Evolutionary conservation across 176 grass and related monocot species (phyloP).

Genomic region (Carex littledalei): DNA sequence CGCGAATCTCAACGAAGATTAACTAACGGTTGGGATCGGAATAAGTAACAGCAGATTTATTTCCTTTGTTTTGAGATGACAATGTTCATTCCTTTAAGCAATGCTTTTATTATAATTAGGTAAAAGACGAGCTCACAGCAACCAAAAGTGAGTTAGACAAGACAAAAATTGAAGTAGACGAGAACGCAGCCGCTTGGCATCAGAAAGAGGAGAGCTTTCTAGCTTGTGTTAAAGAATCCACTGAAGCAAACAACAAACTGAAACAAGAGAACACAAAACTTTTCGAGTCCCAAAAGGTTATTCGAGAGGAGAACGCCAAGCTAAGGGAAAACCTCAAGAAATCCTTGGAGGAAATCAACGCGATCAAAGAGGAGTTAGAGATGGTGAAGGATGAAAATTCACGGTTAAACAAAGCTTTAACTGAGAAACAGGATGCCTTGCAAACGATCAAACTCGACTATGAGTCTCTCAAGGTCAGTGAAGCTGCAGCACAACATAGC

Average conservation of each 20-base stretch:
- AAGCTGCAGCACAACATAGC: constrained; percentile 59
- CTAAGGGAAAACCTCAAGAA: constrained; percentile 84
- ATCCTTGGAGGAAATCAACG: constrained; percentile 54
- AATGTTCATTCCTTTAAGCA: background rate
- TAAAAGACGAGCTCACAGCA: constrained; percentile 38
- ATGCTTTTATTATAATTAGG: constrained; percentile 29
- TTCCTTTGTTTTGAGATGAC: background rate
- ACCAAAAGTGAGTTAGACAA: constrained; percentile 48
- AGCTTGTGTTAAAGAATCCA: constrained; percentile 60
- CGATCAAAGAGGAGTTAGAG: constrained; percentile 64
- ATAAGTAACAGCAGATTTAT: too few species aligned
- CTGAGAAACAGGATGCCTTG: constrained; percentile 59
- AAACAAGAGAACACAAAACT: constrained; percentile 65
- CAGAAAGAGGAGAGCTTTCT: constrained; percentile 66
- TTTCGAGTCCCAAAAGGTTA: constrained; percentile 61
- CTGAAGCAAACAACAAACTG: constrained; percentile 43
- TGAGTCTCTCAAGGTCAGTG: constrained; percentile 75
- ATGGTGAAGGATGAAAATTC: constrained; percentile 64
- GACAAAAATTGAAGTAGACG: constrained; percentile 44
- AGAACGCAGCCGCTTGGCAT: constrained; percentile 34
- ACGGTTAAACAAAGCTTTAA: constrained; percentile 54
- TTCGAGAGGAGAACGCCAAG: constrained; percentile 64
- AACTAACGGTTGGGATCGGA: too few species aligned
- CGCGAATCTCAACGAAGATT: too few species aligned
- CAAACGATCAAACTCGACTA: constrained; percentile 64